Conservation (phyloP, 345 rosid genomes). For the Trapa bicornis region DNA sequence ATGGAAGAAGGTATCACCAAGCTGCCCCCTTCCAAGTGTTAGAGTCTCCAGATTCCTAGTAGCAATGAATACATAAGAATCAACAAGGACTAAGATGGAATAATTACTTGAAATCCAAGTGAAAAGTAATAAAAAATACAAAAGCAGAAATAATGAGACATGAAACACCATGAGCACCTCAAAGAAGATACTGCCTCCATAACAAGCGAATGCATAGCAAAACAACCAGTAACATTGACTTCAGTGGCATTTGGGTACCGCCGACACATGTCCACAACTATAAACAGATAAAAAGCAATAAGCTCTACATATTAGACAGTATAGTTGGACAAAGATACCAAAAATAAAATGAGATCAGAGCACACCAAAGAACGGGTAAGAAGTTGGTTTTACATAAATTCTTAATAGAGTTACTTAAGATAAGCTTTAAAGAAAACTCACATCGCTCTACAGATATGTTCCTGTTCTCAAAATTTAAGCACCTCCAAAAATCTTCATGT, state of each 20-base stretch:
- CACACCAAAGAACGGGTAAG: no score
- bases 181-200: constrained; percentile 58
- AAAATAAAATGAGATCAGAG: not conserved
- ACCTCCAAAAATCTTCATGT: constrained; percentile 94
- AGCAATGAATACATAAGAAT: constrained; percentile 6
- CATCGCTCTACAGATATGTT: constrained; percentile 75
- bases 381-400: not conserved
- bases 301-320: not conserved
- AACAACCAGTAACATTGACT: constrained; percentile 59
- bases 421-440: constrained; percentile 20
- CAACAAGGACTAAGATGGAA: not conserved
- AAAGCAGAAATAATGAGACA: not conserved
- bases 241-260: constrained; percentile 84
- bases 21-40: constrained; percentile 60
- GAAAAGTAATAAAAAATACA: not conserved
- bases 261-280: constrained; percentile 82
- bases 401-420: not conserved
- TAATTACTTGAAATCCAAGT: not conserved
- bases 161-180: constrained; percentile 25
- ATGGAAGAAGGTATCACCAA: constrained; percentile 64
- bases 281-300: constrained; percentile 9
- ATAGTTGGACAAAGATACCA: not conserved
- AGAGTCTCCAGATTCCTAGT: constrained; percentile 69
- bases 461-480: constrained; percentile 68
- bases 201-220: constrained; percentile 47